phyloP scores from a whole-genome alignment of 2,329 filamentous ascomycete species.

The Aotearoamyces nothofagi region DNA sequence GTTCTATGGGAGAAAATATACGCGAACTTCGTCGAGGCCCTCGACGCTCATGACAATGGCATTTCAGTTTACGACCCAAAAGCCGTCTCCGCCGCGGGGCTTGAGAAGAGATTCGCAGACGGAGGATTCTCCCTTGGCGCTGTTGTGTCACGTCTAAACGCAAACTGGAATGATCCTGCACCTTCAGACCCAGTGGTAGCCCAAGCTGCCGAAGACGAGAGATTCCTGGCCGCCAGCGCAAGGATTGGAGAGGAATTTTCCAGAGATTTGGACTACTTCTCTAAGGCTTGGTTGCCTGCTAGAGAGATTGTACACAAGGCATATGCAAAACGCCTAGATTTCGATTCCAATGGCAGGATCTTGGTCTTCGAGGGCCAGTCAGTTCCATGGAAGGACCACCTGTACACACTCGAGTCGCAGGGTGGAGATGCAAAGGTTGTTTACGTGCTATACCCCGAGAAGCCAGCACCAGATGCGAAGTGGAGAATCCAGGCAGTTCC shows the following conservation, averaged over 20 bases:
- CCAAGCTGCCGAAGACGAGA: constrained; percentile 65
- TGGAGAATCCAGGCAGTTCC: constrained; percentile 95
- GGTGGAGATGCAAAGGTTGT: constrained; percentile 43
- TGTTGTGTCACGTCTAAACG: constrained; percentile 67
- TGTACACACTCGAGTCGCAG: constrained; percentile 72
- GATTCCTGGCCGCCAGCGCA: constrained; percentile 61
- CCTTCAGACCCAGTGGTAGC: constrained; percentile 37
- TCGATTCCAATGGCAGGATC: constrained; percentile 62
- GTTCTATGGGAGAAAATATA: constrained; percentile 83
- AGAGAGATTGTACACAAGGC: constrained; percentile 63
- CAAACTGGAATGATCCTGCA: constrained; percentile 57
- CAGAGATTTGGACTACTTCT: constrained; percentile 63
- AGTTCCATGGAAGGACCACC: constrained; percentile 91
- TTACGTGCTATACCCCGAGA: constrained; percentile 89
- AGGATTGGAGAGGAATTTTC: constrained; percentile 87
- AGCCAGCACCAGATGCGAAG: constrained; percentile 56
- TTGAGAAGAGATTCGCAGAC: constrained; percentile 72
- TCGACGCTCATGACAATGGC: constrained; percentile 97
- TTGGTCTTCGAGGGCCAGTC: constrained; percentile 64
- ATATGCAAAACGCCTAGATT: constrained; percentile 51
- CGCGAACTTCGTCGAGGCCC: constrained; percentile 82
- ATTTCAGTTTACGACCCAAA: constrained; percentile 67
- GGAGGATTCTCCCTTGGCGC: constrained; percentile 74
- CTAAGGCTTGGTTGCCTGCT: constrained; percentile 72
- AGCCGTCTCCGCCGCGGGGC: constrained; percentile 49